Percentiles rank a stretch among this genome's conserved stretches.
phyloP scores from a whole-genome alignment of 768 basidiomycete genomes.

The Galerina marginata region DNA sequence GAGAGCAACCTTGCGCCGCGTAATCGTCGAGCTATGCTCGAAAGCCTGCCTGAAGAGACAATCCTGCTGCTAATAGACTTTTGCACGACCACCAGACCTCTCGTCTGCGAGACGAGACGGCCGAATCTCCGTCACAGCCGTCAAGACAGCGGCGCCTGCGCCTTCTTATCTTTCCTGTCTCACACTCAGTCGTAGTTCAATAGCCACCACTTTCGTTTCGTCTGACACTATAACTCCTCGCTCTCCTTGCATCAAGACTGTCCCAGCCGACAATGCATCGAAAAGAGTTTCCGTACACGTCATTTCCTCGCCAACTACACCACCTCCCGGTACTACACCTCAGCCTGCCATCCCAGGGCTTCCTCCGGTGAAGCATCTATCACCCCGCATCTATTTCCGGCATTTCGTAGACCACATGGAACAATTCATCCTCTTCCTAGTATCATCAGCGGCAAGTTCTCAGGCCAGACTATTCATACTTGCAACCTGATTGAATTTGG shows the following conservation, averaged over 20 bases:
- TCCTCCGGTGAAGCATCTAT: constrained; percentile 61
- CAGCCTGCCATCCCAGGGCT: constrained; percentile 21
- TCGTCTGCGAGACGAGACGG: constrained; percentile 25
- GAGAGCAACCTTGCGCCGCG: constrained; percentile 85
- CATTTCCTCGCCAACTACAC: constrained; percentile 35
- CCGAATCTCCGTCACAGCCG: constrained; percentile 1
- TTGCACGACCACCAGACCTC: constrained; percentile 71
- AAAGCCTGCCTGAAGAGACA: constrained; percentile 83
- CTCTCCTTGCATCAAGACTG: constrained; percentile 53
- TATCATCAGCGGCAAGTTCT: no score
- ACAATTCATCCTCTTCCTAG: constrained; percentile 84
- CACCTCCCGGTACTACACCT: constrained; percentile 34
- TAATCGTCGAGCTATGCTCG: constrained; percentile 88
- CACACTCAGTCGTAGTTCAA: constrained; percentile 72
- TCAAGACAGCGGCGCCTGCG: constrained; percentile 26
- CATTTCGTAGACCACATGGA: constrained; percentile 91
- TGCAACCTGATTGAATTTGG: no score
- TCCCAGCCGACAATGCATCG: constrained; percentile 42
- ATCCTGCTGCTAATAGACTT: constrained; percentile 92
- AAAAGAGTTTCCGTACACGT: constrained; percentile 44
- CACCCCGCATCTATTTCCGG: constrained; percentile 87
- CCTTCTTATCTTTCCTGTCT: constrained; percentile 85
- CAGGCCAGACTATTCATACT: no score
- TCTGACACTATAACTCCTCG: constrained; percentile 43
- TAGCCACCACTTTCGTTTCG: no score